A percentile compares a stretch with the other conserved stretches of the same genome.
Conservation (phyloP, 2,329 filamentous ascomycete species). For the Fusarium proliferatum region DNA sequence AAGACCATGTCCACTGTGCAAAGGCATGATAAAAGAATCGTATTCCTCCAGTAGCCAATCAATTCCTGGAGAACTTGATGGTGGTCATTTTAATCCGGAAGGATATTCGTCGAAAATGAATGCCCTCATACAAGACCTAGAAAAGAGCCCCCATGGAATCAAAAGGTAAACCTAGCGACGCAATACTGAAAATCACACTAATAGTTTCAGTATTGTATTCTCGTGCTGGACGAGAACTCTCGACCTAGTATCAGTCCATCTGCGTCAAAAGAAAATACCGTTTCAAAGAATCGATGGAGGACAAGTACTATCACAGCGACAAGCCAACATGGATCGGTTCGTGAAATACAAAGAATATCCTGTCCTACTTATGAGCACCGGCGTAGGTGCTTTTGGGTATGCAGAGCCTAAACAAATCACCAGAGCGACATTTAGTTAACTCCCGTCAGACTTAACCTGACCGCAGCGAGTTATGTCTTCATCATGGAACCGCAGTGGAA, state of each 20-base stretch:
- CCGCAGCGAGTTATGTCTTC: neutral
- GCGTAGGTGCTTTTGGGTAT: neutral
- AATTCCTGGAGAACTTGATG: no score
- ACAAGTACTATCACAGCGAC: neutral
- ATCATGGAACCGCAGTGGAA: neutral
- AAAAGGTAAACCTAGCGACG: no score
- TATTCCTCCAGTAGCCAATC: no score
- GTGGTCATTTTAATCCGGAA: no score
- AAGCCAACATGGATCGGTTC: neutral
- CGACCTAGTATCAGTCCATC: neutral
- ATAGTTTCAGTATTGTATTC: neutral
- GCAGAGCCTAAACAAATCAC: fast-evolving
- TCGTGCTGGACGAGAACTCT: neutral
- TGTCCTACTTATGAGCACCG: neutral
- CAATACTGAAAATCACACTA: no score
- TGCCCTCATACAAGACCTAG: no score
- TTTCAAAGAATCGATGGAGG: neutral
- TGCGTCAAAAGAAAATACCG: neutral
- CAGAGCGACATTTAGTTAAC: neutral
- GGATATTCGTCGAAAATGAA: no score
- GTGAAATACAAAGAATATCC: neutral
- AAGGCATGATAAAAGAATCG: no score
- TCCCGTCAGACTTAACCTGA: neutral
- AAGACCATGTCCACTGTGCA: no score
- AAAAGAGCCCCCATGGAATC: no score